A percentile compares a stretch with the other conserved stretches of the same genome.
phyloP scores from a whole-genome alignment of 1,284 basidiomycete genomes.

The Tetrapyrgos nigripes region DNA sequence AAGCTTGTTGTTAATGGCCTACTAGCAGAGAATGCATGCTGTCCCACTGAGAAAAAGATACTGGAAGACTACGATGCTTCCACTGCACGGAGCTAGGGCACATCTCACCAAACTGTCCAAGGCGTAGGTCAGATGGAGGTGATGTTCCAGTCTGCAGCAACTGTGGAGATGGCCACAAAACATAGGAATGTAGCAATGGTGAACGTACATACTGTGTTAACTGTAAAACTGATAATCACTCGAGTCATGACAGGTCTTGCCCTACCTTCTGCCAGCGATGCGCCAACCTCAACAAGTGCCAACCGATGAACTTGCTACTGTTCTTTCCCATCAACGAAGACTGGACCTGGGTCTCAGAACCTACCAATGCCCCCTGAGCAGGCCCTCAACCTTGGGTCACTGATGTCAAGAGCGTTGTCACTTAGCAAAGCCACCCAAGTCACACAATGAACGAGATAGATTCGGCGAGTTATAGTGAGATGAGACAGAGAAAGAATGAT shows the following conservation, averaged over 20 bases:
- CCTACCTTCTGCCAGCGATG: constrained; percentile 2
- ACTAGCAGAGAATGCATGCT: neutral
- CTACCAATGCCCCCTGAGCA: neutral
- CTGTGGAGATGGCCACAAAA: constrained; percentile 13
- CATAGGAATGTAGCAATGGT: neutral
- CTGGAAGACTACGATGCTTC: constrained; percentile 11
- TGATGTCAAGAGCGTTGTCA: no score
- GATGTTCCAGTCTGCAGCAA: constrained; percentile 5
- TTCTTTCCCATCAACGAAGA: constrained; percentile 16
- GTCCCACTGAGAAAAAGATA: neutral
- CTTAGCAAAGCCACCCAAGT: no score
- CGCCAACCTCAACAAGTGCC: neutral
- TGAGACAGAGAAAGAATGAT: no score
- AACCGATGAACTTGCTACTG: constrained; percentile 13
- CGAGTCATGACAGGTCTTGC: constrained; percentile 16
- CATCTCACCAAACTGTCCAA: neutral
- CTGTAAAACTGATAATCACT: constrained; percentile 16
- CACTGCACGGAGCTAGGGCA: constrained; percentile 10
- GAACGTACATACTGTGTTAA: constrained; percentile 12
- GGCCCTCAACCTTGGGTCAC: no score
- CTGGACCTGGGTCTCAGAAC: constrained; percentile 11
- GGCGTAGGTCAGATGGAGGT: neutral
- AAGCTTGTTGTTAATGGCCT: neutral
- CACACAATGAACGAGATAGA: no score
- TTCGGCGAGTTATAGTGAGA: no score